Percentiles rank a stretch among this genome's conserved stretches.
These are phyloP conservation scores for Mycena pura DNA, from an alignment of 768 basidiomycete species.

Conservation along the genomic window DNA sequence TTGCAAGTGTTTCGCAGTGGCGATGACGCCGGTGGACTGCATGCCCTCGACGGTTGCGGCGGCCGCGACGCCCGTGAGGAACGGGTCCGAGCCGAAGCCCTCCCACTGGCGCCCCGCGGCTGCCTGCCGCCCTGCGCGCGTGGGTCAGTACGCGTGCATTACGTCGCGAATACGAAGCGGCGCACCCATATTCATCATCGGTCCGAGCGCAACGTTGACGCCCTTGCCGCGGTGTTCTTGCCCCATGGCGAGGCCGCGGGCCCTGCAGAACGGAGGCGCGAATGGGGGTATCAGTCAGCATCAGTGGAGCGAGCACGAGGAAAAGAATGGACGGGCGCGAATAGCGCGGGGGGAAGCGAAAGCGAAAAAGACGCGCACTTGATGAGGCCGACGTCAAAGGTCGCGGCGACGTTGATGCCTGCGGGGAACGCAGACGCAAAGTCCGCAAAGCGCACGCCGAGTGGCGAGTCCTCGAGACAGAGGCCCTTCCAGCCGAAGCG, in stretches of 20 bases:
- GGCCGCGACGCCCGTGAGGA: conserved; percentile 46
- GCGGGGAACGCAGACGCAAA: conserved; percentile 64
- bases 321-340: too few relatives aligned
- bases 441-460: conserved; percentile 64
- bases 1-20: conserved; percentile 43
- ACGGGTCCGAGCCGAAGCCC: conserved; percentile 53
- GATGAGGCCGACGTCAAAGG: conserved; percentile 44
- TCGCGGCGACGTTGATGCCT: conserved; percentile 63
- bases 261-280: too few relatives aligned
- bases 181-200: conserved; percentile 28
- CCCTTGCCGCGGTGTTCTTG: conserved; percentile 70
- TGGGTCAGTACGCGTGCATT: neutral
- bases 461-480: conserved; percentile 51
- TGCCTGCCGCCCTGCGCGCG: conserved; percentile 7
- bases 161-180: neutral
- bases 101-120: conserved; percentile 54
- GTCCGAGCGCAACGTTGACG: conserved; percentile 32
- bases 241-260: conserved; percentile 64
- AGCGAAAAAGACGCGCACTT: too few relatives aligned
- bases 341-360: too few relatives aligned
- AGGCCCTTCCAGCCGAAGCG: conserved; percentile 32
- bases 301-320: too few relatives aligned
- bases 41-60: conserved; percentile 47
- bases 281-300: too few relatives aligned
- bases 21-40: conserved; percentile 45